A percentile compares a stretch with the other conserved stretches of the same genome.
Evolutionary conservation across 169 alveolate species (phyloP).

Genomic region (Eimeria sp.): DNA sequence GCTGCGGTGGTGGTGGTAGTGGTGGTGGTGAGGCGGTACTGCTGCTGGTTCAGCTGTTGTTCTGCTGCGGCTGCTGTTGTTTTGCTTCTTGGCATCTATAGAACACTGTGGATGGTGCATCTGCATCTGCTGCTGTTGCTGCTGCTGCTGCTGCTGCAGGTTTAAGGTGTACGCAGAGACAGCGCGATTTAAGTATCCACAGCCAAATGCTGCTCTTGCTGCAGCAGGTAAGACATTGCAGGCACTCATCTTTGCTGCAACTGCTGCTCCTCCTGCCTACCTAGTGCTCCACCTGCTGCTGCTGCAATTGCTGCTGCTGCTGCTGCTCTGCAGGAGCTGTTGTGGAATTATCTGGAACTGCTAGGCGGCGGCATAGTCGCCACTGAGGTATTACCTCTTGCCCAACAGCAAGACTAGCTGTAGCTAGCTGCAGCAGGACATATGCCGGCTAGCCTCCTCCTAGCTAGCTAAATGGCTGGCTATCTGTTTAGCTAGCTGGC

Average conservation of each 20-base stretch:
- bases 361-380: no score
- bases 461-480: no score
- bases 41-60: slow-evolving; percentile 25
- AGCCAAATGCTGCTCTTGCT: not conserved
- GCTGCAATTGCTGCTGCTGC: not conserved
- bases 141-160: slow-evolving; percentile 38
- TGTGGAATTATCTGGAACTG: no score
- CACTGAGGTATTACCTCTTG: no score
- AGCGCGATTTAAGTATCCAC: not conserved
- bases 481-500: no score
- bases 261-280: no score
- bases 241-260: not conserved
- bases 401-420: no score
- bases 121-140: not conserved
- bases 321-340: not conserved
- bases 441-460: no score
- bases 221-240: no score
- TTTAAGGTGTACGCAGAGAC: not conserved
- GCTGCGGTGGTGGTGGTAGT: no score
- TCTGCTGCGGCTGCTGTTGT: not conserved
- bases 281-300: not conserved
- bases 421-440: no score
- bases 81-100: slow-evolving; percentile 25
- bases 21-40: no score
- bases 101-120: not conserved